Evolutionary conservation across 192 early-diverging fungal species (phyloP).

Genomic region (Geranomyces michiganensis): DNA sequence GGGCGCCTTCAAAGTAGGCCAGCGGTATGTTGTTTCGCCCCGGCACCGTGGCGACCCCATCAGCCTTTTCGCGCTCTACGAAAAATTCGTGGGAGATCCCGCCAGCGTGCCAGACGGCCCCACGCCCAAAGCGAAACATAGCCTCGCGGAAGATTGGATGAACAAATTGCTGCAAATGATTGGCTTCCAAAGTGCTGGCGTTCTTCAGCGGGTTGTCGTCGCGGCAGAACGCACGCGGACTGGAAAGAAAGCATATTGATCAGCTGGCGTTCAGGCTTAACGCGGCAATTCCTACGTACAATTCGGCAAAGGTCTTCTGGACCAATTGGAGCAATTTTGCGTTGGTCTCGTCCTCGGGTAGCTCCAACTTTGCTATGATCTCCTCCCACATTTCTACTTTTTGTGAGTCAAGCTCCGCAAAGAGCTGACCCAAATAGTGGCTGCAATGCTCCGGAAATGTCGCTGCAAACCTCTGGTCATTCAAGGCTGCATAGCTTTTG

Average conservation of each 20-base stretch:
- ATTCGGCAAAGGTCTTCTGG: neutral
- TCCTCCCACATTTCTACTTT: slow-evolving; percentile 11
- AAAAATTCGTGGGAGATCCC: slow-evolving; percentile 3
- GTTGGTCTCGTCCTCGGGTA: neutral
- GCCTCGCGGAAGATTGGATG: slow-evolving; percentile 9
- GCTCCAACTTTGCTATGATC: neutral
- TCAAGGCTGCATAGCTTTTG: neutral
- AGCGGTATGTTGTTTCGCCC: slow-evolving; percentile 2
- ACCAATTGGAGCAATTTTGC: slow-evolving; percentile 1
- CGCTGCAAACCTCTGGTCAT: neutral
- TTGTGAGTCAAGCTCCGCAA: too few species aligned
- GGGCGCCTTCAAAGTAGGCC: slow-evolving; percentile 8
- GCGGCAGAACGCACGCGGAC: slow-evolving; percentile 3
- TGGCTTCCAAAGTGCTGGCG: slow-evolving; percentile 4
- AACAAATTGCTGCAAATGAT: neutral
- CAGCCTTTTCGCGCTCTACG: slow-evolving; percentile 9
- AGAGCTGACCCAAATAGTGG: too few species aligned
- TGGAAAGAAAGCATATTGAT: neutral
- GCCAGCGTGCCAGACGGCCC: slow-evolving; percentile 6
- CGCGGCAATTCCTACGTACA: neutral
- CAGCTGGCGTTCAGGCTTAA: neutral
- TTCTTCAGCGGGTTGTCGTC: slow-evolving; percentile 19
- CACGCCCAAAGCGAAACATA: neutral
- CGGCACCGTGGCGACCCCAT: slow-evolving; percentile 2
- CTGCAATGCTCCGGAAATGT: neutral